Evolutionary conservation across 1,284 basidiomycete species (phyloP), one percentile per base, ranked within the genome.

Genomic region (Rhodotorula sp.): DNA sequence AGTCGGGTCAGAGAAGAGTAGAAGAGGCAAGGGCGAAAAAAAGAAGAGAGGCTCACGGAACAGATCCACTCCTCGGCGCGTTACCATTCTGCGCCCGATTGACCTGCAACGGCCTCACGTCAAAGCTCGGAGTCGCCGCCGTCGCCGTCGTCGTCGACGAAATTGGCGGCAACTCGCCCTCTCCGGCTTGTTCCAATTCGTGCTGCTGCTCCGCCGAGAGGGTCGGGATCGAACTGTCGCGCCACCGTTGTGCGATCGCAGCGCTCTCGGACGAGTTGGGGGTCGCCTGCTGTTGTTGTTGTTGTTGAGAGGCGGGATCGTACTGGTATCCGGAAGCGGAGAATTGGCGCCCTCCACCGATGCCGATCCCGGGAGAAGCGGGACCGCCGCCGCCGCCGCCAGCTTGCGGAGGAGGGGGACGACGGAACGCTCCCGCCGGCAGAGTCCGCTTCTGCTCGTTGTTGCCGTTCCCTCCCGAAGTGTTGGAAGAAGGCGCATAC

Each of bases 381-480:
- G 47, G 59, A 15, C 47, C 57, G 5, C 18, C 34, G 1, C 28
- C 43, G 34, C 28, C 28, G 28, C 28, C 28, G 28, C 28, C 28
- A 28, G 21, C 43, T 38, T 56, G 62, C 10, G 56, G 10, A 10
- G 38, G 38, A 14, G 38, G 38, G 10, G 38, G 52, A 6, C 73
- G 57, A 2, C 73, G 63, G 59, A 75, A 75, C 23, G 73, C 73
- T 5, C 73, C 66, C 16, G 73, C 73, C 5, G 57, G 60, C 47
- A 75, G 48, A 5, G 67, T 71, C 19, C 73, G 61, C 58, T 66
- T 68, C n/a, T 52, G 69, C 5, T 56, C 62, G 47, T 43, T 43
- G 47, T 43, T 43, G 47, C 58, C 50, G 19, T n/a, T 3, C 16
- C 45, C 34, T n/a, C 15, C 15, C 47, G 8, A 16, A 34, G 34